phyloP scores from a whole-genome alignment of 768 basidiomycete genomes.

The Mycena galericulata region DNA sequence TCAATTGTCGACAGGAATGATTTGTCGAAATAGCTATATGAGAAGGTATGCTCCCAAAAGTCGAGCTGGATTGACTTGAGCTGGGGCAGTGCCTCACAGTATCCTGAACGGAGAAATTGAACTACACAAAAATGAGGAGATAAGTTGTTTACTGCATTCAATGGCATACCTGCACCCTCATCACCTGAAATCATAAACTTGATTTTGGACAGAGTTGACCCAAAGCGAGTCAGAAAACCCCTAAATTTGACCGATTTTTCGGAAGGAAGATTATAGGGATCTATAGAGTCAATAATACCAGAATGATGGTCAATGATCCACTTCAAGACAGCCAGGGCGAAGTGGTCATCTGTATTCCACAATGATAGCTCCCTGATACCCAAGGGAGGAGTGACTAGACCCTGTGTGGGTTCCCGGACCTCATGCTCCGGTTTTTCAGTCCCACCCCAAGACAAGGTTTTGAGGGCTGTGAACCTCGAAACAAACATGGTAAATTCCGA shows the following conservation, averaged over 20 bases:
- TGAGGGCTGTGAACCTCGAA: not conserved
- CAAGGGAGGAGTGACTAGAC: no score
- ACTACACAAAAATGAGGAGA: constrained; percentile 4
- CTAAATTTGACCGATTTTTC: not conserved
- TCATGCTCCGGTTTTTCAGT: no score
- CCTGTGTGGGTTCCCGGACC: not conserved
- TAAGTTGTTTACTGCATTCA: not conserved
- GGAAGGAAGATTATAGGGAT: not conserved
- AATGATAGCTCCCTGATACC: not conserved
- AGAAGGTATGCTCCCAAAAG: not conserved
- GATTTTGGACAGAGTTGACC: not conserved
- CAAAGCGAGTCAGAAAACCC: not conserved
- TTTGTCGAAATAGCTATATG: constrained; percentile 2
- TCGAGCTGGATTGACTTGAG: not conserved
- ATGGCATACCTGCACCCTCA: not conserved
- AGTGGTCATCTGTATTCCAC: not conserved
- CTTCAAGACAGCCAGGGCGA: not conserved
- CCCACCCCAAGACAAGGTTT: not conserved
- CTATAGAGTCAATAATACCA: not conserved
- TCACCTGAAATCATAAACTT: not conserved
- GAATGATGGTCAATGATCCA: not conserved
- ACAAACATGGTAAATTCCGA: not conserved
- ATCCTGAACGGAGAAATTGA: not conserved
- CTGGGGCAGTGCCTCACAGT: constrained; percentile 1
- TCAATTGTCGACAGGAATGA: constrained; percentile 2